These are phyloP conservation scores for Aureobasidium subglaciale DNA, from an alignment of 2,329 filamentous ascomycete species.

Conservation along the genomic window DNA sequence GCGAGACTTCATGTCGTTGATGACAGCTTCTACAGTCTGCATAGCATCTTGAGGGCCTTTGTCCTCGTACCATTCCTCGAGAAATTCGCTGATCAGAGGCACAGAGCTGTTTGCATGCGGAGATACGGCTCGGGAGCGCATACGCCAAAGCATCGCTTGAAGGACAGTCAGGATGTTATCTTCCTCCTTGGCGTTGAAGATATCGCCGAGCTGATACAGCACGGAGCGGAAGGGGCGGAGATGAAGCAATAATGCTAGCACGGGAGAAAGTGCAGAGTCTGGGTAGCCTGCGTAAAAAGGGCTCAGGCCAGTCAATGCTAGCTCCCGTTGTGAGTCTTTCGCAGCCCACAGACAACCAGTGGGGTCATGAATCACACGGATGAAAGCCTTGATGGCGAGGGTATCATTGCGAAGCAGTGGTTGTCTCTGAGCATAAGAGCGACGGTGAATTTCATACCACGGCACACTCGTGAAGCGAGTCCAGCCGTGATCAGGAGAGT, in stretches of 20 bases:
- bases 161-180: neutral
- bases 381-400: slow-evolving; percentile 55
- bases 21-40: neutral
- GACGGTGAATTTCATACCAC: slow-evolving; percentile 50
- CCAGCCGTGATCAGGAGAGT: slow-evolving; percentile 57
- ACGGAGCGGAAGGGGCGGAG: slow-evolving; percentile 53
- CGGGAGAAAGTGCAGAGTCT: slow-evolving; percentile 29
- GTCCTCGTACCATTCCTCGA: neutral
- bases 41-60: slow-evolving; percentile 19
- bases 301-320: slow-evolving; percentile 49
- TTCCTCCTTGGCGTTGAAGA: neutral
- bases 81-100: neutral
- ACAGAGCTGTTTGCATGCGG: neutral
- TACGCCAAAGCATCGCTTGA: slow-evolving; percentile 4
- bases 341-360: slow-evolving; percentile 50
- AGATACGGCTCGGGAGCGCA: neutral
- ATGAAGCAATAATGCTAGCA: slow-evolving; percentile 52
- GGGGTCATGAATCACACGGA: slow-evolving; percentile 53
- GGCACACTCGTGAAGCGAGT: slow-evolving; percentile 51
- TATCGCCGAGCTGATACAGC: slow-evolving; percentile 39
- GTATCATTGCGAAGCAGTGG: slow-evolving; percentile 55
- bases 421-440: slow-evolving; percentile 51
- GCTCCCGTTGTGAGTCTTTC: slow-evolving; percentile 42
- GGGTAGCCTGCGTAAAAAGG: slow-evolving; percentile 29
- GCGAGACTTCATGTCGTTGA: neutral